These are phyloP conservation scores for Aspergillus tubingensis DNA, from an alignment of 2,329 filamentous ascomycete species.

Conservation along the genomic window DNA sequence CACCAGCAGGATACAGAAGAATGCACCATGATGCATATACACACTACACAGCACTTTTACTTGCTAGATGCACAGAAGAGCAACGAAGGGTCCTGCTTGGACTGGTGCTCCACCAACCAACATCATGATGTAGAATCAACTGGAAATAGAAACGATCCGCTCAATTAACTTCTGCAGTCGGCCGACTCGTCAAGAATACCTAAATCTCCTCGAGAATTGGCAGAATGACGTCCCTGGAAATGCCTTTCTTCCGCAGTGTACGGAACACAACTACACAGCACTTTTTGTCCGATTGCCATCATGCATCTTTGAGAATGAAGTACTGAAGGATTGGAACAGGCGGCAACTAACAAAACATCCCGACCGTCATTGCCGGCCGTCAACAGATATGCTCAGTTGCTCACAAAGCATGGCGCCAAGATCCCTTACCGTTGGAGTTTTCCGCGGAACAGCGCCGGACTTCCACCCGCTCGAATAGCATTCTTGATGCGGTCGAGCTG, in stretches of 20 bases:
- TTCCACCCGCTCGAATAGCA: constrained; percentile 10
- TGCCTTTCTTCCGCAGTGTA: background rate
- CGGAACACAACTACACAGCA: background rate
- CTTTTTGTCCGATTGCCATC: background rate
- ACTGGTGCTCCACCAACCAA: background rate
- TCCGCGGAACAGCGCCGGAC: constrained; percentile 6
- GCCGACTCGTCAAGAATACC: background rate
- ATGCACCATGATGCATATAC: background rate
- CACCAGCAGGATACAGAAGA: background rate
- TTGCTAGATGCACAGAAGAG: too few species aligned
- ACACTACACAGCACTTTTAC: too few species aligned
- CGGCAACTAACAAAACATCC: background rate
- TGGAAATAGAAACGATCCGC: background rate
- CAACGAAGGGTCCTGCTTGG: too few species aligned
- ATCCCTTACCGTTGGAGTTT: constrained; percentile 1
- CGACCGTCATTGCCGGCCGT: background rate
- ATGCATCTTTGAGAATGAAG: too few species aligned
- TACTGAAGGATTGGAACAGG: background rate
- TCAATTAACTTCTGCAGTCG: background rate
- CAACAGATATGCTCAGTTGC: background rate
- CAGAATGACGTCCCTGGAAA: background rate
- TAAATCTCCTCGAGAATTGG: background rate
- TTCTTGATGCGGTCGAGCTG: constrained; percentile 1
- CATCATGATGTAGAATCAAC: background rate
- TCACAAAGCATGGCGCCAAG: constrained; percentile 1